A percentile compares a stretch with the other conserved stretches of the same genome.
These are phyloP conservation scores for Buddleja alternifolia DNA, from an alignment of 257 asterid species.

Conservation along the genomic window DNA sequence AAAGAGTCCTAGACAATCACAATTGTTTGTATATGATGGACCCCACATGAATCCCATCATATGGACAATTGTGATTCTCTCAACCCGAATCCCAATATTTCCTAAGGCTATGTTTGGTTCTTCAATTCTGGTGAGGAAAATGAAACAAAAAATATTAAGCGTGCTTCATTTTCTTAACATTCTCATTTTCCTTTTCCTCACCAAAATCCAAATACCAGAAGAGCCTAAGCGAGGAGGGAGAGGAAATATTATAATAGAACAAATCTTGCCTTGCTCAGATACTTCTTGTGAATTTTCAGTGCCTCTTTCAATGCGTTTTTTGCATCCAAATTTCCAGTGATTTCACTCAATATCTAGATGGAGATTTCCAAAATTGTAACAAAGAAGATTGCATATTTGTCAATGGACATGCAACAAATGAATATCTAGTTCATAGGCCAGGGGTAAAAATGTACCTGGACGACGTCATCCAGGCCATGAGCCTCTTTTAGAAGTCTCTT, in stretches of 20 bases:
- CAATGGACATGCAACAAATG: not conserved
- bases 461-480: constrained; percentile 92
- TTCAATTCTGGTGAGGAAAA: too few species aligned
- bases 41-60: too few species aligned
- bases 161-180: too few species aligned
- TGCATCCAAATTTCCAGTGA: constrained; percentile 93
- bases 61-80: too few species aligned
- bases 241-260: not conserved
- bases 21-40: too few species aligned
- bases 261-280: constrained; percentile 76
- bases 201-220: too few species aligned
- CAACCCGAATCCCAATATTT: too few species aligned
- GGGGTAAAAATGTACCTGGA: constrained; percentile 50
- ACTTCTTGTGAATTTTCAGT: constrained; percentile 78
- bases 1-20: too few species aligned
- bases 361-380: constrained; percentile 14
- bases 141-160: too few species aligned
- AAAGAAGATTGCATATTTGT: not conserved
- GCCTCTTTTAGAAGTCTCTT: constrained; percentile 82
- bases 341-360: constrained; percentile 79
- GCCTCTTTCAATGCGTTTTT: constrained; percentile 81
- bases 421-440: not conserved
- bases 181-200: too few species aligned
- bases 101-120: too few species aligned
- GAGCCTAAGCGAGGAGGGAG: not conserved